phyloP scores from a whole-genome alignment of 805 yeast genomes.

The Ogataea trehaloabstinens region DNA sequence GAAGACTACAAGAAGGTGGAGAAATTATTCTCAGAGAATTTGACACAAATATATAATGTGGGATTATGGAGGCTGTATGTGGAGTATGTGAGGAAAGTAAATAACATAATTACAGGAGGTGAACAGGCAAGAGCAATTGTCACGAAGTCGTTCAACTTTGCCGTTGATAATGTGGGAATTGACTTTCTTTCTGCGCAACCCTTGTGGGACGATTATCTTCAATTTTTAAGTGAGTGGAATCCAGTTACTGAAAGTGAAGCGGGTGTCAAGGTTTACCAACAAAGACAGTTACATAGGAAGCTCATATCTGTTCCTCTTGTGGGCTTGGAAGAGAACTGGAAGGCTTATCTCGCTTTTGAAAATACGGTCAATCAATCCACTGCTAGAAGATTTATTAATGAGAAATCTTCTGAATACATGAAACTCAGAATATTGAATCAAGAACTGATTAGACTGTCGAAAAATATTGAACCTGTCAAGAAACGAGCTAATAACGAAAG shows the following conservation, averaged over 20 bases:
- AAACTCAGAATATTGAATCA: constrained; percentile 73
- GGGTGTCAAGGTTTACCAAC: constrained; percentile 73
- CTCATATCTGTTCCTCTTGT: constrained; percentile 74
- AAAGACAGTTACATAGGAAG: constrained; percentile 68
- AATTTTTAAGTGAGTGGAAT: constrained; percentile 72
- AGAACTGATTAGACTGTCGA: constrained; percentile 63
- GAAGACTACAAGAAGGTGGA: constrained; percentile 68
- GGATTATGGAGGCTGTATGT: constrained; percentile 77
- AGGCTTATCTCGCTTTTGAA: constrained; percentile 79
- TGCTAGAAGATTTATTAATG: constrained; percentile 82
- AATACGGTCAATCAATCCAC: constrained; percentile 69
- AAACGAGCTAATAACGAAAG: constrained; percentile 23
- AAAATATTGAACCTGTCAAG: constrained; percentile 14
- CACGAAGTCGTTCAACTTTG: constrained; percentile 80
- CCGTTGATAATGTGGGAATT: constrained; percentile 71
- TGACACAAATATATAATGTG: constrained; percentile 61
- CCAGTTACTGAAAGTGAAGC: constrained; percentile 82
- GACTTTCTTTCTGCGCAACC: constrained; percentile 64
- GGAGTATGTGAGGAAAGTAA: constrained; percentile 68
- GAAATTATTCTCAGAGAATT: constrained; percentile 58
- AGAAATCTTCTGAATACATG: constrained; percentile 82
- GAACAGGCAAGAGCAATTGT: constrained; percentile 74
- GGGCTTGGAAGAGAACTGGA: constrained; percentile 77
- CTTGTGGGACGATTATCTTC: constrained; percentile 82
- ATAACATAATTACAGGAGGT: constrained; percentile 74